Percentiles rank a stretch among this genome's conserved stretches.
phyloP scores from a whole-genome alignment of 805 yeast genomes.

The Candida anglica region DNA sequence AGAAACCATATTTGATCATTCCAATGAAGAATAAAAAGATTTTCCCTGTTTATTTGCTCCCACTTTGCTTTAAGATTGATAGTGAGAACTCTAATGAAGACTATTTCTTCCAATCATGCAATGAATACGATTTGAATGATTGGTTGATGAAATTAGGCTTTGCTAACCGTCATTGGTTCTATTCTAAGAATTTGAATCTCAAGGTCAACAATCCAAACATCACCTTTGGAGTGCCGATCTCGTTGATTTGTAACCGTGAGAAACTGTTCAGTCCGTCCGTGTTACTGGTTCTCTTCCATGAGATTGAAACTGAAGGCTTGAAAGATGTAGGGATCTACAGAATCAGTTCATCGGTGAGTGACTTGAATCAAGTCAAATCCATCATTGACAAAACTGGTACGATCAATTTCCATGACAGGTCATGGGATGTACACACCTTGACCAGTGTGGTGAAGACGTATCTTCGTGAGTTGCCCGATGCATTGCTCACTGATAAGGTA shows the following conservation, averaged over 20 bases:
- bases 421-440: constrained; percentile 76
- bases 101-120: constrained; percentile 62
- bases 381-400: constrained; percentile 46
- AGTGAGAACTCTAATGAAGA: constrained; percentile 45
- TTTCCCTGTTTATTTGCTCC: constrained; percentile 50
- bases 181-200: constrained; percentile 34
- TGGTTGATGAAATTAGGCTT: constrained; percentile 60
- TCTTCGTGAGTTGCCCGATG: constrained; percentile 83
- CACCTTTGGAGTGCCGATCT: constrained; percentile 86
- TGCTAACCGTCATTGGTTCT: constrained; percentile 54
- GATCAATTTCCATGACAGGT: constrained; percentile 45
- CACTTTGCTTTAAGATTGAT: constrained; percentile 47
- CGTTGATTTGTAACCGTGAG: constrained; percentile 72
- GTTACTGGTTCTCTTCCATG: constrained; percentile 61
- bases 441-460: constrained; percentile 85
- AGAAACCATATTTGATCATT: constrained; percentile 48
- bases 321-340: constrained; percentile 91
- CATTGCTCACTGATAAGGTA: constrained; percentile 65
- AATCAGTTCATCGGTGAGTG: constrained; percentile 51
- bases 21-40: constrained; percentile 44
- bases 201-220: constrained; percentile 16
- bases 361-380: constrained; percentile 38
- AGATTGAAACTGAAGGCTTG: constrained; percentile 81
- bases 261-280: constrained; percentile 58
- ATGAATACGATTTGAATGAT: constrained; percentile 59